Evolutionary conservation across 1,139 yeast genomes (phyloP).

Genomic region (Debaryomycetaceae sp.): DNA sequence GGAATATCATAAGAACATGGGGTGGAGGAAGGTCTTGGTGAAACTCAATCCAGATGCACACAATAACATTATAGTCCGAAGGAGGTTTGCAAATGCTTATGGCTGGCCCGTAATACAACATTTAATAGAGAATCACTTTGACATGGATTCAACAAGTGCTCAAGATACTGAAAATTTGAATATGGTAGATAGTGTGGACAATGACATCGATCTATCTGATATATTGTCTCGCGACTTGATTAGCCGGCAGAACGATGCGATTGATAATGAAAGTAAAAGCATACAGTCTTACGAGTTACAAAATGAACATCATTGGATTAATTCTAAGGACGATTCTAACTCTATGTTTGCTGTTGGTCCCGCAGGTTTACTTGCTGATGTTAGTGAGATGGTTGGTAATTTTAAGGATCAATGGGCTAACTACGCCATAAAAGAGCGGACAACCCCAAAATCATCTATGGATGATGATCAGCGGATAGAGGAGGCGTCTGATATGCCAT

Average conservation of each 20-base stretch:
- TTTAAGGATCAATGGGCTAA: slow-evolving; percentile 37
- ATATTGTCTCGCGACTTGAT: slow-evolving; percentile 37
- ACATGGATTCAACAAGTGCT: slow-evolving; percentile 8
- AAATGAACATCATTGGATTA: slow-evolving; percentile 47
- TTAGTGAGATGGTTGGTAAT: slow-evolving; percentile 49
- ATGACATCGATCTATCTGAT: slow-evolving; percentile 25
- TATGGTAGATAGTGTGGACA: slow-evolving; percentile 21
- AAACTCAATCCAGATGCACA: slow-evolving; percentile 91
- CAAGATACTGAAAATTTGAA: background rate
- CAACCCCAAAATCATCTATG: background rate
- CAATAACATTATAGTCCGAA: slow-evolving; percentile 83
- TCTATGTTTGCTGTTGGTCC: slow-evolving; percentile 65
- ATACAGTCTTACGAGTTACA: slow-evolving; percentile 11
- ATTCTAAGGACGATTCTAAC: slow-evolving; percentile 43
- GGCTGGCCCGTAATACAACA: slow-evolving; percentile 96
- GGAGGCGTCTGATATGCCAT: background rate
- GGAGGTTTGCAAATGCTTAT: slow-evolving; percentile 88
- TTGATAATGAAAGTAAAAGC: slow-evolving; percentile 21
- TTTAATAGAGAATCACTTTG: slow-evolving; percentile 45
- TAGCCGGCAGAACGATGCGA: slow-evolving; percentile 29
- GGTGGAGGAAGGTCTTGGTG: slow-evolving; percentile 92
- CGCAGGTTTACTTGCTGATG: slow-evolving; percentile 62
- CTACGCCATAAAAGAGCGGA: slow-evolving; percentile 10
- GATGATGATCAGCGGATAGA: background rate
- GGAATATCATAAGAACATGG: slow-evolving; percentile 78